Percentiles rank a stretch among this genome's conserved stretches.
Conservation (phyloP, 2,329 filamentous ascomycete species). For the Claviceps humidiphila region DNA sequence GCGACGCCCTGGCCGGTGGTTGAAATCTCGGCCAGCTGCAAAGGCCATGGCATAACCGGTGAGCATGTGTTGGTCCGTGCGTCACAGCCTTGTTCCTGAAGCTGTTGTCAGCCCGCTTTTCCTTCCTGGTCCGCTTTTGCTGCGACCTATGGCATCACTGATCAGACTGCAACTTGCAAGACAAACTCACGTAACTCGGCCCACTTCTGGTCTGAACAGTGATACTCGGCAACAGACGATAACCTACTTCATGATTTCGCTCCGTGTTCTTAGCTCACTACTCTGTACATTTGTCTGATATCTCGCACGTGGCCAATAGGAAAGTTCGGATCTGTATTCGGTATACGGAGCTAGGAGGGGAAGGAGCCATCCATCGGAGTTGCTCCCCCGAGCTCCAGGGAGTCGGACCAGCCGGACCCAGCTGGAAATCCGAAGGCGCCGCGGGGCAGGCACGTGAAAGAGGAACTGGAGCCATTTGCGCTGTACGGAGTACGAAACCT, state of each 20-base stretch:
- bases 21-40: slow-evolving; percentile 8
- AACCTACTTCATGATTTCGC: too few relatives aligned
- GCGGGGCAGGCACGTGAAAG: slow-evolving; percentile 4
- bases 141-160: too few relatives aligned
- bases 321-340: not conserved
- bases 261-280: not conserved
- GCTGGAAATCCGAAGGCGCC: not conserved
- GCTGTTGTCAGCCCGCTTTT: too few relatives aligned
- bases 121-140: too few relatives aligned
- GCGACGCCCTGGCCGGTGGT: slow-evolving; percentile 2
- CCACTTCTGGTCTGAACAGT: too few relatives aligned
- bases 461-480: not conserved
- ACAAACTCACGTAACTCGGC: too few relatives aligned
- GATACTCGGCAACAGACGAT: too few relatives aligned
- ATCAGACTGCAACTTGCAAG: too few relatives aligned
- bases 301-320: not conserved
- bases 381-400: not conserved
- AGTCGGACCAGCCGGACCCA: too few relatives aligned
- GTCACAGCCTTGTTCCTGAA: not conserved
- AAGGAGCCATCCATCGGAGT: not conserved
- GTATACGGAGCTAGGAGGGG: not conserved
- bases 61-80: slow-evolving; percentile 8
- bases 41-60: not conserved
- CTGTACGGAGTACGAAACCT: slow-evolving; percentile 1
- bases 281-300: not conserved